Evolutionary conservation across 768 basidiomycete genomes (phyloP).

Genomic region (Phaeolepiota aurea): DNA sequence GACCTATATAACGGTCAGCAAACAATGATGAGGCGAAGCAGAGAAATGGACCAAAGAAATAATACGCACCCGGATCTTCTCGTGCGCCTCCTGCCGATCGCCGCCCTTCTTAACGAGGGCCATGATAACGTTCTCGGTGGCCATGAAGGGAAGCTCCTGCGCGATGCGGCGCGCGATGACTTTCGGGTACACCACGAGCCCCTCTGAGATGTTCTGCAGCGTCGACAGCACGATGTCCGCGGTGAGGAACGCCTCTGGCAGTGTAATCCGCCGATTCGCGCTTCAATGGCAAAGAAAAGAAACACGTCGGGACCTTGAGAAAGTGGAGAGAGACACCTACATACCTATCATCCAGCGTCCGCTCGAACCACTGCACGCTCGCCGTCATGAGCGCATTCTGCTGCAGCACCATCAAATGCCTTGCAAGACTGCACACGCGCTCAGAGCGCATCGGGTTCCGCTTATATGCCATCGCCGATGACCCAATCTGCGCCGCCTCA

Average conservation of each 20-base stretch:
- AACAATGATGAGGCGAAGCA: background rate
- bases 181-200: constrained; percentile 97
- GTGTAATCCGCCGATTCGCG: constrained; percentile 92
- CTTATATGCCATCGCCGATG: constrained; percentile 98
- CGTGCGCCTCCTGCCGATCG: constrained; percentile 94
- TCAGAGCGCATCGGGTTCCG: constrained; percentile 99
- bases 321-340: constrained; percentile 6
- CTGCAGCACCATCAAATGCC: constrained; percentile 93
- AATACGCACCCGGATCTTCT: constrained; percentile 73
- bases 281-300: constrained; percentile 26
- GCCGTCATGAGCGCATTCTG: constrained; percentile 95
- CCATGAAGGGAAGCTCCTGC: constrained; percentile 99
- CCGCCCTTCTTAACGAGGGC: constrained; percentile 92
- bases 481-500: constrained; percentile 97
- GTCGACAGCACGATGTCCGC: constrained; percentile 95
- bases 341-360: constrained; percentile 93
- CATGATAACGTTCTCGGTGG: constrained; percentile 99
- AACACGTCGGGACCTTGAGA: background rate
- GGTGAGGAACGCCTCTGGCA: constrained; percentile 95
- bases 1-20: constrained; percentile 35
- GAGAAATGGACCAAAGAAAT: no score
- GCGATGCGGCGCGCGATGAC: constrained; percentile 89
- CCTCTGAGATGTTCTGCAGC: constrained; percentile 93
- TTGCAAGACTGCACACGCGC: constrained; percentile 91
- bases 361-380: constrained; percentile 96